Conservation (phyloP, 345 rosid species). For the Combretum micranthum region DNA sequence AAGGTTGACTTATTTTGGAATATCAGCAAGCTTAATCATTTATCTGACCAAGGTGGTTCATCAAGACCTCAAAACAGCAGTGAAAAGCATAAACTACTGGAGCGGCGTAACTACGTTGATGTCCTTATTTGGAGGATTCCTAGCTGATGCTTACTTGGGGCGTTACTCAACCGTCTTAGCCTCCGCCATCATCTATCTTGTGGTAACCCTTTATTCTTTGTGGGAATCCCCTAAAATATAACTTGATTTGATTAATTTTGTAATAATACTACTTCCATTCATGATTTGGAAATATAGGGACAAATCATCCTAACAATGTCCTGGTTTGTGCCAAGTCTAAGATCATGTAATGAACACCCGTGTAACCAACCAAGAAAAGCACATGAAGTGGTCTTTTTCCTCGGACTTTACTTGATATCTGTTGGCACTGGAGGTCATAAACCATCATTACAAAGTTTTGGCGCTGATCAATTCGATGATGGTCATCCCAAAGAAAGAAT, state of each 20-base stretch:
- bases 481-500: constrained; percentile 60
- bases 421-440: constrained; percentile 95
- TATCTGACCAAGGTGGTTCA: constrained; percentile 78
- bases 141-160: constrained; percentile 90
- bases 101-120: constrained; percentile 83
- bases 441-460: constrained; percentile 88
- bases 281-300: constrained; percentile 39
- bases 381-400: constrained; percentile 64
- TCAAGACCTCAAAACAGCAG: constrained; percentile 80
- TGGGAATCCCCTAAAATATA: no score
- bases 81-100: constrained; percentile 85
- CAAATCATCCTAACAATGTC: constrained; percentile 56
- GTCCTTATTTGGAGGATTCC: constrained; percentile 88
- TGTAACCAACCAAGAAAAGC: constrained; percentile 55
- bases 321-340: constrained; percentile 64
- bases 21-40: constrained; percentile 73
- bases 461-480: constrained; percentile 95
- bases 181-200: constrained; percentile 52
- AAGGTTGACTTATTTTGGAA: constrained; percentile 84
- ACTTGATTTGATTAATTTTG: no score
- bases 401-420: constrained; percentile 76
- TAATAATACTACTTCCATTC: background rate
- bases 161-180: constrained; percentile 58
- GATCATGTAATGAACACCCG: constrained; percentile 44
- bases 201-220: constrained; percentile 28